These are phyloP conservation scores for Candida nonsorbophila DNA, from an alignment of 805 yeast genomes.

Conservation along the genomic window DNA sequence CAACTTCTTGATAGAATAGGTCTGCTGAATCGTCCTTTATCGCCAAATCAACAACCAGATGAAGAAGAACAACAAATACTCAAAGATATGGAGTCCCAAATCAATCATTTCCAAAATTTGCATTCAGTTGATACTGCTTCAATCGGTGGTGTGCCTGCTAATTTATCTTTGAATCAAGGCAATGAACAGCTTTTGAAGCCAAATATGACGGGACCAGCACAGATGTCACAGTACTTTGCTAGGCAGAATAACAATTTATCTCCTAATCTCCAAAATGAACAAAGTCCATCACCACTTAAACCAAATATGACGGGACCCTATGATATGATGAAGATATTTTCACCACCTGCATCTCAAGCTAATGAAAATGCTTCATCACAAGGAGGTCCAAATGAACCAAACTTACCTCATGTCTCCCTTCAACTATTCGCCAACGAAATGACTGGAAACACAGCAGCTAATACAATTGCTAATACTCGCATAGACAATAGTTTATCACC, in stretches of 20 bases:
- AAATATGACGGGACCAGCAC: constrained; percentile 44
- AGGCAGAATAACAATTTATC: constrained; percentile 11
- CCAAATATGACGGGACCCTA: constrained; percentile 44
- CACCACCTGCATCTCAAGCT: constrained; percentile 7
- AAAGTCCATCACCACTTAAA: constrained; percentile 12
- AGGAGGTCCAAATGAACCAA: constrained; percentile 5
- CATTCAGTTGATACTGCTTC: constrained; percentile 71
- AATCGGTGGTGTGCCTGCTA: constrained; percentile 63
- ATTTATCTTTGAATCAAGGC: constrained; percentile 30
- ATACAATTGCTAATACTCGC: constrained; percentile 30
- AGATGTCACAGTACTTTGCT: constrained; percentile 28
- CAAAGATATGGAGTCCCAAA: constrained; percentile 69
- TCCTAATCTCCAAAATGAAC: too few relatives aligned
- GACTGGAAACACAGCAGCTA: constrained; percentile 31
- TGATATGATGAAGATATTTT: constrained; percentile 16
- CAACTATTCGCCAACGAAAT: constrained; percentile 37
- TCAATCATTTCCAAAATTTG: constrained; percentile 67
- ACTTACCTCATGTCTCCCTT: constrained; percentile 25
- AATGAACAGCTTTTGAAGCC: constrained; percentile 23
- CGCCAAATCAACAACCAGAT: constrained; percentile 20
- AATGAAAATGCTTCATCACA: constrained; percentile 9
- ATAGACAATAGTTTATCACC: constrained; percentile 11
- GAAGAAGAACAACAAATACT: constrained; percentile 69
- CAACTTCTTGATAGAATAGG: constrained; percentile 49
- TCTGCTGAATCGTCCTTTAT: constrained; percentile 6